A percentile compares a stretch with the other conserved stretches of the same genome.
Conservation (phyloP, 192 early-diverging fungal genomes). For the Cladochytrium replicatum region DNA sequence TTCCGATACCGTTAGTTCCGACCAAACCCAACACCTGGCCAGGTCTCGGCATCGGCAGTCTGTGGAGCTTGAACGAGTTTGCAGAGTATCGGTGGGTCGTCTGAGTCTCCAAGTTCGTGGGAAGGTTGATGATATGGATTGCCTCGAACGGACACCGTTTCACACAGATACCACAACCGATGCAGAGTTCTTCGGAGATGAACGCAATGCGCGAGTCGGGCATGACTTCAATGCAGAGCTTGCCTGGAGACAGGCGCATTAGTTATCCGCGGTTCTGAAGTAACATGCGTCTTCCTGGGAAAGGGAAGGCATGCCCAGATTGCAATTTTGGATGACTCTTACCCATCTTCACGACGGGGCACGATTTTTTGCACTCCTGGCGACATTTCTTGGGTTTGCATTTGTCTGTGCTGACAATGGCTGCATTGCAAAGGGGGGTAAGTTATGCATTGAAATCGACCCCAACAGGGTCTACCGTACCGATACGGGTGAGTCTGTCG, state of each 20-base stretch:
- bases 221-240: conserved; percentile 88
- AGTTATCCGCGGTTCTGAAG: background rate
- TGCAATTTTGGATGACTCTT: conserved; percentile 21
- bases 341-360: conserved; percentile 96
- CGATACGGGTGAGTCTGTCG: conserved; percentile 81
- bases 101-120: conserved; percentile 86
- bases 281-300: background rate
- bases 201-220: conserved; percentile 79
- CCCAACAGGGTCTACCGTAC: conserved; percentile 9
- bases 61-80: conserved; percentile 97
- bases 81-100: conserved; percentile 94
- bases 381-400: conserved; percentile 98
- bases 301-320: no score
- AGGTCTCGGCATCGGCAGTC: conserved; percentile 87
- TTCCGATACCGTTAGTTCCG: conserved; percentile 83
- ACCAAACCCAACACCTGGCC: conserved; percentile 96
- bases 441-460: background rate
- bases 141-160: conserved; percentile 98
- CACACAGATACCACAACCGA: conserved; percentile 95
- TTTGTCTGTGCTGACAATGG: conserved; percentile 88
- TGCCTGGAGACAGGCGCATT: conserved; percentile 39
- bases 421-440: conserved; percentile 24
- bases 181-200: conserved; percentile 93
- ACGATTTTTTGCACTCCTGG: conserved; percentile 95
- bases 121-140: conserved; percentile 93